phyloP scores from a whole-genome alignment of 371 early-diverging fungal species.

The Chytridium lagenaria region DNA sequence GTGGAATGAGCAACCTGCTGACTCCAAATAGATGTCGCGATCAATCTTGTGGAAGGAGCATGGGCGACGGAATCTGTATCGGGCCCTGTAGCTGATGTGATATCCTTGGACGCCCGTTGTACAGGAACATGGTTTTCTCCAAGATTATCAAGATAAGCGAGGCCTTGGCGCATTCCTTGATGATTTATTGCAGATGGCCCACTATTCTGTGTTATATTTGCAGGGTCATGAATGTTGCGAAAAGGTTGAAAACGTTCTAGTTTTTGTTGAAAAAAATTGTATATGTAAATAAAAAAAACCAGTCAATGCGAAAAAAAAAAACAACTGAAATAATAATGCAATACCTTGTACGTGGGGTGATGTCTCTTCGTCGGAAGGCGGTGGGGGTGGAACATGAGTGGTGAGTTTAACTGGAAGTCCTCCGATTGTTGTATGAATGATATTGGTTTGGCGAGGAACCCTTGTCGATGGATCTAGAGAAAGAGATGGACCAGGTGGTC shows the following conservation, averaged over 20 bases:
- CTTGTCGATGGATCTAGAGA: background rate
- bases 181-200: no score
- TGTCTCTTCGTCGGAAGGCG: background rate
- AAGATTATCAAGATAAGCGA: no score
- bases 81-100: background rate
- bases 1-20: constrained; percentile 18
- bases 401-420: constrained; percentile 1
- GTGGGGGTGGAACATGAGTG: background rate
- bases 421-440: constrained; percentile 5
- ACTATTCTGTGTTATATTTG: no score
- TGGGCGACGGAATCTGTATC: constrained; percentile 6
- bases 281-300: no score
- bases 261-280: no score
- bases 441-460: background rate
- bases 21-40: constrained; percentile 15
- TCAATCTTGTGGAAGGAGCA: background rate
- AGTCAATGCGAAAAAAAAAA: no score
- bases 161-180: no score
- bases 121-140: background rate
- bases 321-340: background rate
- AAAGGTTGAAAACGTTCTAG: no score
- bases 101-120: background rate
- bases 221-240: background rate
- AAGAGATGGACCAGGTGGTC: background rate
- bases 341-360: background rate